A percentile compares a stretch with the other conserved stretches of the same genome.
Evolutionary conservation across 306 rosid genomes (phyloP).

Genomic region (Dalbergia cultrata): DNA sequence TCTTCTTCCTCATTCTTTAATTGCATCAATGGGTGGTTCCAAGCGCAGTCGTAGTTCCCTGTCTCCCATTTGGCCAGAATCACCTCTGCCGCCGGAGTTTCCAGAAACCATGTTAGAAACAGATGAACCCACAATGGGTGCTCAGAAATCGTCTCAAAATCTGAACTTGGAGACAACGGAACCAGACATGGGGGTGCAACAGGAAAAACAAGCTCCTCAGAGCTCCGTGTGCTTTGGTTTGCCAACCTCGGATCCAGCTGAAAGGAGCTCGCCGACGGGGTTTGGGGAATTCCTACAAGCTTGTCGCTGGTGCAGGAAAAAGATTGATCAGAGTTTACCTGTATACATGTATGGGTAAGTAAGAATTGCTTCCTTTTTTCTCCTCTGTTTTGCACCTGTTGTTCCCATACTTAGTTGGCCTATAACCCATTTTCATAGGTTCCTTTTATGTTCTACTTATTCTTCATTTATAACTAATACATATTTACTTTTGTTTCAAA

Average conservation of each 20-base stretch:
- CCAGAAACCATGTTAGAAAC: not conserved
- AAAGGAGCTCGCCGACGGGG: not conserved
- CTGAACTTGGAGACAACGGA: not conserved
- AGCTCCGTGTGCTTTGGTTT: not conserved
- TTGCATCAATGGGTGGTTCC: conserved; percentile 2
- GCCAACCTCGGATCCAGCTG: not conserved
- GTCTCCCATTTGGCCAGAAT: not conserved
- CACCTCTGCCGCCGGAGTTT: not conserved
- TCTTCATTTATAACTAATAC: too few species aligned
- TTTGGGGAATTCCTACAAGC: conserved; percentile 18
- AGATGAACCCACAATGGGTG: not conserved
- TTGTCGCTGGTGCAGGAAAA: conserved; percentile 4
- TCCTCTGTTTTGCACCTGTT: not conserved
- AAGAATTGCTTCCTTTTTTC: not conserved
- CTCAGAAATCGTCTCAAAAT: not conserved
- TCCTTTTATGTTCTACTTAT: too few species aligned
- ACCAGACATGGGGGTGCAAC: not conserved
- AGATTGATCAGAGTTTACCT: not conserved
- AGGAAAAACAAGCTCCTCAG: not conserved
- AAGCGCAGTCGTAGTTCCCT: not conserved
- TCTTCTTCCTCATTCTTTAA: not conserved
- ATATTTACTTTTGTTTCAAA: too few species aligned
- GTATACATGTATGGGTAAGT: conserved; percentile 31
- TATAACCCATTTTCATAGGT: too few species aligned
- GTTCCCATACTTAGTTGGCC: not conserved